phyloP scores from a whole-genome alignment of 1,139 yeast genomes.

The Wickerhamiella pararugosa region DNA sequence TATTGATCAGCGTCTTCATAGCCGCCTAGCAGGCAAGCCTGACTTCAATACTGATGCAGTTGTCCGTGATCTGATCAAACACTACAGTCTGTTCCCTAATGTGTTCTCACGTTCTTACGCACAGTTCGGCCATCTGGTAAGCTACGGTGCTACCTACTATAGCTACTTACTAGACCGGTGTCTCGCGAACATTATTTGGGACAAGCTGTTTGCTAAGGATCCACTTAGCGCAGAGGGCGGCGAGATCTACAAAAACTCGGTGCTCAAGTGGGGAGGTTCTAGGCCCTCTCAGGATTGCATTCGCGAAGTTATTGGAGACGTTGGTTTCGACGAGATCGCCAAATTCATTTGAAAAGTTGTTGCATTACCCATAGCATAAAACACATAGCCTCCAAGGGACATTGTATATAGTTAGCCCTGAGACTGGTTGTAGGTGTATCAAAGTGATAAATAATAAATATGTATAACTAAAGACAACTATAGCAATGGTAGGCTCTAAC shows the following conservation, averaged over 20 bases:
- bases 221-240: slow-evolving; percentile 69
- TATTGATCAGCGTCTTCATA: slow-evolving; percentile 70
- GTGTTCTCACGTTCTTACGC: slow-evolving; percentile 76
- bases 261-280: slow-evolving; percentile 89
- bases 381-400: too few relatives aligned
- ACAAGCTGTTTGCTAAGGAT: slow-evolving; percentile 40
- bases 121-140: slow-evolving; percentile 81
- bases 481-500: too few relatives aligned
- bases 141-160: slow-evolving; percentile 90
- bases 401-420: too few relatives aligned
- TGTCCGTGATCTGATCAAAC: slow-evolving; percentile 51
- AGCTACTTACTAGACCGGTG: slow-evolving; percentile 87
- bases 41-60: slow-evolving; percentile 39
- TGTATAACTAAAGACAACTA: too few relatives aligned
- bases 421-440: too few relatives aligned
- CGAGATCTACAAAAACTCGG: slow-evolving; percentile 49
- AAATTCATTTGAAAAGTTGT: slow-evolving; percentile 7
- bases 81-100: slow-evolving; percentile 26
- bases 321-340: slow-evolving; percentile 12
- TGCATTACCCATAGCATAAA: too few relatives aligned
- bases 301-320: slow-evolving; percentile 36
- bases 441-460: too few relatives aligned
- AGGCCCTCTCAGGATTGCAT: slow-evolving; percentile 80
- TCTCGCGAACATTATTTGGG: slow-evolving; percentile 79
- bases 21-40: slow-evolving; percentile 19